Conservation (phyloP, 805 yeast genomes). For the Maudiozyma barnettii region DNA sequence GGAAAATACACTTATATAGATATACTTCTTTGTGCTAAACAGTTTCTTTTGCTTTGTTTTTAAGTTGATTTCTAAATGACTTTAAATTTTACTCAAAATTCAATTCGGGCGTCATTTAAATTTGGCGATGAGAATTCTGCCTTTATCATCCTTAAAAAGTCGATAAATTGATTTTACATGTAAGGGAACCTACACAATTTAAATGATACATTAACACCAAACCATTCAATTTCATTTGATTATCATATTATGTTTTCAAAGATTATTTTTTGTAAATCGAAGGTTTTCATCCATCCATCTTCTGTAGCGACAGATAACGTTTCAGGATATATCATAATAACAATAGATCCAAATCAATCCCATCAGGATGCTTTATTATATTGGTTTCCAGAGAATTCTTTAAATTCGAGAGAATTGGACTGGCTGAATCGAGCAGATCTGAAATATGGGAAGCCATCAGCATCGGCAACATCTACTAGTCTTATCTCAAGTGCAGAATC, state of each 20-base stretch:
- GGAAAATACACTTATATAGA: too few relatives aligned
- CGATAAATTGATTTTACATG: too few relatives aligned
- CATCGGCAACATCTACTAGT: neutral
- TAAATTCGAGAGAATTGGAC: conserved; percentile 8
- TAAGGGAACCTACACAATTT: neutral
- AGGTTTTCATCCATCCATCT: conserved; percentile 80
- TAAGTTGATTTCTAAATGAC: too few relatives aligned
- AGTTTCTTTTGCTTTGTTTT: neutral
- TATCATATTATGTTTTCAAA: conserved; percentile 8
- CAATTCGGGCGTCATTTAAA: too few relatives aligned
- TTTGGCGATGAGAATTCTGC: too few relatives aligned
- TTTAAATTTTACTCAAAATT: too few relatives aligned
- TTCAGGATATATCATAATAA: conserved; percentile 64
- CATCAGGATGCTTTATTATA: conserved; percentile 33
- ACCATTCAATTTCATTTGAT: too few relatives aligned
- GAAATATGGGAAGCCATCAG: conserved; percentile 1
- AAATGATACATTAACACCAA: neutral
- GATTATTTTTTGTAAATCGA: conserved; percentile 43
- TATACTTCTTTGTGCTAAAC: too few relatives aligned
- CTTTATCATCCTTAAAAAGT: too few relatives aligned
- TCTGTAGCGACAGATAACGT: conserved; percentile 64
- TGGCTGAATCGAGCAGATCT: conserved; percentile 13
- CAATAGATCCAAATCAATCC: conserved; percentile 37
- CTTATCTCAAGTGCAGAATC: neutral
- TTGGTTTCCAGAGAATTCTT: conserved; percentile 21